Base-by-base conservation (phyloP, 2,329 filamentous ascomycete genomes). In the Xylariaceae sp. region DNA sequence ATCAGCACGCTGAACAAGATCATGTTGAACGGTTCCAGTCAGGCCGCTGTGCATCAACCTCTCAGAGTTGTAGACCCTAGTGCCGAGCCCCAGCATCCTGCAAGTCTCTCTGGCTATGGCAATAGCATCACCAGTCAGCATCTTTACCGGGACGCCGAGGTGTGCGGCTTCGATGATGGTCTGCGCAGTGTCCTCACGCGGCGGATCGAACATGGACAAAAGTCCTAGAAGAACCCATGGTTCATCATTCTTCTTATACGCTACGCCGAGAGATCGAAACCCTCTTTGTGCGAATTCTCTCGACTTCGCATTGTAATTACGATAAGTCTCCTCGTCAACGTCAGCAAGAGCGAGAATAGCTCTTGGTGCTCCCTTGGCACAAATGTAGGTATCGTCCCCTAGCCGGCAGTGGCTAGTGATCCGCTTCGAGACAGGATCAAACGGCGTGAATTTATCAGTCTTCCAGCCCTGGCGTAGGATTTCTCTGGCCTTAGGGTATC, bases 81-180 rank as follows among this genome's bases (percentile, higher is more conserved):
- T 89, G 64, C 85, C 85, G 55, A 89, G 82, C 62, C 86, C 85
- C 70, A 89, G 79, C 84, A 89, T 89, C 77, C 88, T 88, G 81
- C 86, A 89, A 63, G 86, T 89, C 74, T 89, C 86, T 77, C 89
- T 89, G 55, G 86, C 86, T 62, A 89, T 89, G 65, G 86, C 86
- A 64, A 89, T 87, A 61, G 86, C 86, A 69, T 89, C 86, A 80
- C 86, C 86, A 74, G 86, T 89, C 72, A 89, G 76, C 86, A 89
- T 89, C 82, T 89, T 89, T 63, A 89, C 86, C 61, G 81, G 83
- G 32, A 89, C 85, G 77, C 86, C 86, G 54, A 89, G 84, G 70
- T 86, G 80, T 71, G 88, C 84, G 60, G 86, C 86, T 74, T 89
- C 86, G 66, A 87, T 76, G 67, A 89, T 89, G 61, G 86, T 89